phyloP scores from a whole-genome alignment of 257 asterid genomes.

The Rhazya stricta region DNA sequence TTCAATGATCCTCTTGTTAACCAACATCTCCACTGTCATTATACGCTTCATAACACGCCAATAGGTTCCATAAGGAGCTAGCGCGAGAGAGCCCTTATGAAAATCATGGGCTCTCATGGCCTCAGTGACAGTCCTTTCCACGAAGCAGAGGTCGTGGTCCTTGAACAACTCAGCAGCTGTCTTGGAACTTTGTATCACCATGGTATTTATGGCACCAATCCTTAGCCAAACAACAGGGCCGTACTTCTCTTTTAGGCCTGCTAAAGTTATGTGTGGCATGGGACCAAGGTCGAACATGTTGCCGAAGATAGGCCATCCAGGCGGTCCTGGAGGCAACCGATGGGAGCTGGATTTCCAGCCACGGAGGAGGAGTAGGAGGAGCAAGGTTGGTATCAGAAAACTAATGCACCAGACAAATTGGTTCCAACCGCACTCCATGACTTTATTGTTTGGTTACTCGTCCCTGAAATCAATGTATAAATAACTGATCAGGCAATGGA shows the following conservation, averaged over 20 bases:
- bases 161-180: slow-evolving; percentile 34
- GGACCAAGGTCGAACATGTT: slow-evolving; percentile 25
- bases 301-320: slow-evolving; percentile 30
- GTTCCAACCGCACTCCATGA: slow-evolving; percentile 12
- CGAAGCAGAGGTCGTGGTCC: slow-evolving; percentile 31
- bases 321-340: slow-evolving; percentile 18
- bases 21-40: slow-evolving; percentile 29
- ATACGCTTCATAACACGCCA: slow-evolving; percentile 34
- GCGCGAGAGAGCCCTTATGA: slow-evolving; percentile 19
- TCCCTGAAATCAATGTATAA: not conserved
- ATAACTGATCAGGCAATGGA: not conserved
- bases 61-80: slow-evolving; percentile 30
- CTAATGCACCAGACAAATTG: slow-evolving; percentile 1
- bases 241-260: slow-evolving; percentile 19
- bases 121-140: slow-evolving; percentile 20
- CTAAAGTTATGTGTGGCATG: slow-evolving; percentile 29
- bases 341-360: not conserved
- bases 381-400: slow-evolving; percentile 1
- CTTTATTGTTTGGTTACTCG: not conserved
- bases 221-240: slow-evolving; percentile 31
- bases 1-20: slow-evolving; percentile 26
- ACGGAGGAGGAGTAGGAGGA: not conserved
- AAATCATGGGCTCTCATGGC: slow-evolving; percentile 19
- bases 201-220: slow-evolving; percentile 30
- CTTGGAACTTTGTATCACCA: slow-evolving; percentile 26